phyloP scores from a whole-genome alignment of 306 rosid species.

The Vigna reflexopilosa region DNA sequence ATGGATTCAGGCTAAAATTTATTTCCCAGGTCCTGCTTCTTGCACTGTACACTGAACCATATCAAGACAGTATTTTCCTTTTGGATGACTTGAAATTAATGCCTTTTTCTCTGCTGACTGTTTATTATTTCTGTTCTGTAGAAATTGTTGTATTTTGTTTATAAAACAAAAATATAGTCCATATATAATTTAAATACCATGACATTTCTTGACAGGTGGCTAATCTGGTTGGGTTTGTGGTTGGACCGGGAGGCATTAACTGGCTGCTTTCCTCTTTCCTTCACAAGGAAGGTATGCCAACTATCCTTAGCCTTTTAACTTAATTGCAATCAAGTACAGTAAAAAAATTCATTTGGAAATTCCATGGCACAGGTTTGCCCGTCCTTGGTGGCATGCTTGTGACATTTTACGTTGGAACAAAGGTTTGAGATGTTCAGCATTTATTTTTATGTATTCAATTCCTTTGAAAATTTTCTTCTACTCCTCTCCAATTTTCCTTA shows the following conservation, averaged over 20 bases:
- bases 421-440: conserved; percentile 56
- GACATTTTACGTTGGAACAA: conserved; percentile 86
- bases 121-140: conserved; percentile 25
- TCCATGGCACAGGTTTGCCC: conserved; percentile 69
- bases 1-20: no score
- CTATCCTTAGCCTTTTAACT: conserved; percentile 29
- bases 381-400: conserved; percentile 80
- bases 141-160: conserved; percentile 6
- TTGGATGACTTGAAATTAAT: not conserved
- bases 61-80: not conserved
- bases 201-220: conserved; percentile 68
- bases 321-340: not conserved
- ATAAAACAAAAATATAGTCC: conserved; percentile 9
- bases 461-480: not conserved
- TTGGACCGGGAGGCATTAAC: conserved; percentile 80
- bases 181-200: conserved; percentile 11
- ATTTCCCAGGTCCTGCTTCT: not conserved
- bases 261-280: conserved; percentile 80
- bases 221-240: conserved; percentile 91
- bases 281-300: conserved; percentile 66
- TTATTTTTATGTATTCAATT: conserved; percentile 8
- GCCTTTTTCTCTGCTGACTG: not conserved
- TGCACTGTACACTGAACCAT: not conserved
- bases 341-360: conserved; percentile 19
- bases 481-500: conserved; percentile 16